phyloP scores from a whole-genome alignment of 768 basidiomycete genomes.

The Dacryopinax primogenitus region DNA sequence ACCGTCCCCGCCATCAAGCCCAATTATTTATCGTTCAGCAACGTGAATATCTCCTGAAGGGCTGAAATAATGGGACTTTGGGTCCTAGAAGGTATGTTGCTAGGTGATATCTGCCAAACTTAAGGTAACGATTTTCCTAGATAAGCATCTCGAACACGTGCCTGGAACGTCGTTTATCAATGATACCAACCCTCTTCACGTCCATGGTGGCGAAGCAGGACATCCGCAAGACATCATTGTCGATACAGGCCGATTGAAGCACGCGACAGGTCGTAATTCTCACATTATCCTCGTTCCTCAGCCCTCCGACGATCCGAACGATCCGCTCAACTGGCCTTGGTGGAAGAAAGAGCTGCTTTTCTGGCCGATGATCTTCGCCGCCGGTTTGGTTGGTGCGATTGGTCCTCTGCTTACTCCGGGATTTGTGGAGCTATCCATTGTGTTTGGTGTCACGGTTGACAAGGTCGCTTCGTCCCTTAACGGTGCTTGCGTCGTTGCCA shows the following conservation, averaged over 20 bases:
- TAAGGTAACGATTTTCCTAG: background rate
- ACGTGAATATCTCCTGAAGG: background rate
- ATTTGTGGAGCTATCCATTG: conserved; percentile 31
- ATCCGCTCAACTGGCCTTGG: conserved; percentile 22
- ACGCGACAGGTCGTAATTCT: conserved; percentile 18
- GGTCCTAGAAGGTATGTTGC: background rate
- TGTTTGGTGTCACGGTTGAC: conserved; percentile 34
- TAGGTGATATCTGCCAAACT: background rate
- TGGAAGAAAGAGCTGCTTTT: conserved; percentile 24
- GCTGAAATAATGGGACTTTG: background rate
- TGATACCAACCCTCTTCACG: conserved; percentile 16
- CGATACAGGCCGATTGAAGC: conserved; percentile 16
- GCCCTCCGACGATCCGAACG: conserved; percentile 22
- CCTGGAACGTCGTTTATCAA: conserved; percentile 13
- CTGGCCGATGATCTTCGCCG: conserved; percentile 21
- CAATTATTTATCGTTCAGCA: background rate
- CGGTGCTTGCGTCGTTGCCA: conserved; percentile 22
- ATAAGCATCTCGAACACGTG: conserved; percentile 14
- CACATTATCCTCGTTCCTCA: conserved; percentile 34
- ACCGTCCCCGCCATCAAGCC: background rate
- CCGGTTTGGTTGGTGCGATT: conserved; percentile 14
- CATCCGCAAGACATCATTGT: background rate
- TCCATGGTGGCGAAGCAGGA: conserved; percentile 2
- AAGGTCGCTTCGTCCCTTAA: conserved; percentile 35
- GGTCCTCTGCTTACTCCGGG: conserved; percentile 25